Conservation (phyloP, 176 grass and related monocot species). For the Juncus effusus region DNA sequence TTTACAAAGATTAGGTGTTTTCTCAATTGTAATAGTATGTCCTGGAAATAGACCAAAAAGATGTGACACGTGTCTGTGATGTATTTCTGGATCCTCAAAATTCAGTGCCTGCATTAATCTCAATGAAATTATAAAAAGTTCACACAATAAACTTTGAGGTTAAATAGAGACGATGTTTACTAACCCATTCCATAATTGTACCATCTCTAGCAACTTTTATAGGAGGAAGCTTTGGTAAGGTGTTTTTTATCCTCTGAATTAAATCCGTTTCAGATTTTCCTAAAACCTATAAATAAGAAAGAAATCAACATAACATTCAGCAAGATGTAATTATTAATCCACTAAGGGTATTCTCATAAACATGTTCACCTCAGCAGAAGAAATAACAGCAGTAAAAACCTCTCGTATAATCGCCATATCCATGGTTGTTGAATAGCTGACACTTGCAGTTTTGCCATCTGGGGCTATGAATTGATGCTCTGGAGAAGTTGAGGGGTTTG, state of each 20-base stretch:
- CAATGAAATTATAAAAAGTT: slow-evolving; percentile 21
- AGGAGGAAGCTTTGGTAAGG: slow-evolving; percentile 54
- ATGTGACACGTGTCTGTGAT: slow-evolving; percentile 84
- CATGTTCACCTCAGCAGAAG: slow-evolving; percentile 58
- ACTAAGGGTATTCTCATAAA: not conserved
- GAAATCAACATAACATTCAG: not conserved
- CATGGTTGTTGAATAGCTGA: slow-evolving; percentile 91
- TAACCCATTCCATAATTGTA: slow-evolving; percentile 91
- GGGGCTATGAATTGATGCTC: slow-evolving; percentile 89
- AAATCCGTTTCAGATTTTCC: slow-evolving; percentile 52
- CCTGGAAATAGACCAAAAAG: slow-evolving; percentile 94
- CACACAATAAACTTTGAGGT: slow-evolving; percentile 4
- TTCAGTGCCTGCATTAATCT: slow-evolving; percentile 43
- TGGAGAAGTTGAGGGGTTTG: slow-evolving; percentile 90
- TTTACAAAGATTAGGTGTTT: slow-evolving; percentile 82
- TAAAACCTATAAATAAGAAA: slow-evolving; percentile 44
- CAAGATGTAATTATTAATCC: not conserved
- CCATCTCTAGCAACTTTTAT: slow-evolving; percentile 73
- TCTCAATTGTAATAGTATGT: slow-evolving; percentile 62
- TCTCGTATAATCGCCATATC: slow-evolving; percentile 84
- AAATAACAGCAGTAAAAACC: slow-evolving; percentile 59
- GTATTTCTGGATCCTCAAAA: slow-evolving; percentile 80
- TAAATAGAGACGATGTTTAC: slow-evolving; percentile 22
- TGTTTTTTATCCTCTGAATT: slow-evolving; percentile 58
- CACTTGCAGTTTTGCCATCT: slow-evolving; percentile 64